Conservation (phyloP, 2,329 filamentous ascomycete genomes). For the Aspergillus persii region DNA sequence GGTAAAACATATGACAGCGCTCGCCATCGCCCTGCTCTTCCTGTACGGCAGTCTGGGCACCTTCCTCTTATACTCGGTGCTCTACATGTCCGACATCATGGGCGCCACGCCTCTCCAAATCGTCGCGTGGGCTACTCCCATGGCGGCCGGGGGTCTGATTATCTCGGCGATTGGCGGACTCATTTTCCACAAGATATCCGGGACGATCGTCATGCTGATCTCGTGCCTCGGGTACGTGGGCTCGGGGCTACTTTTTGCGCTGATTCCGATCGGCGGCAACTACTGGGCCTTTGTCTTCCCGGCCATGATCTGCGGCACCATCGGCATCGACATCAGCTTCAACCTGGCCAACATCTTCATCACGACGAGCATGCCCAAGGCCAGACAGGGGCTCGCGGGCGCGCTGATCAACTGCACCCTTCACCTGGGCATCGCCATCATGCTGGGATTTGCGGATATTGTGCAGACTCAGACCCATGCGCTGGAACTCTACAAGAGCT, state of each 20-base stretch:
- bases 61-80: slow-evolving; percentile 66
- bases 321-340: slow-evolving; percentile 73
- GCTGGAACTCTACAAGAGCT: slow-evolving; percentile 52
- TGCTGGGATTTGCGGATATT: slow-evolving; percentile 69
- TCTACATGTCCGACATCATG: slow-evolving; percentile 61
- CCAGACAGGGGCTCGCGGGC: slow-evolving; percentile 69
- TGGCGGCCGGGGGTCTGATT: slow-evolving; percentile 66
- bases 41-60: slow-evolving; percentile 68
- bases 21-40: slow-evolving; percentile 62
- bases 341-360: slow-evolving; percentile 76
- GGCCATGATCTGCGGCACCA: slow-evolving; percentile 58
- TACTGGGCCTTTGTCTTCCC: slow-evolving; percentile 77
- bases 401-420: slow-evolving; percentile 69
- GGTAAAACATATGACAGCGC: slow-evolving; percentile 65
- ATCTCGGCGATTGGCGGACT: slow-evolving; percentile 63
- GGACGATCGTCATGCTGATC: slow-evolving; percentile 61
- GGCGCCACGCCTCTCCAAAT: slow-evolving; percentile 59
- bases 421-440: slow-evolving; percentile 70
- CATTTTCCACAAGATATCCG: slow-evolving; percentile 64
- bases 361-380: slow-evolving; percentile 66
- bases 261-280: slow-evolving; percentile 56
- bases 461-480: slow-evolving; percentile 49
- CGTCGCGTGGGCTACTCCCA: slow-evolving; percentile 67
- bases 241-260: slow-evolving; percentile 61
- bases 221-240: slow-evolving; percentile 60